phyloP scores from a whole-genome alignment of 768 basidiomycete species.

The Suillus hirtellus region DNA sequence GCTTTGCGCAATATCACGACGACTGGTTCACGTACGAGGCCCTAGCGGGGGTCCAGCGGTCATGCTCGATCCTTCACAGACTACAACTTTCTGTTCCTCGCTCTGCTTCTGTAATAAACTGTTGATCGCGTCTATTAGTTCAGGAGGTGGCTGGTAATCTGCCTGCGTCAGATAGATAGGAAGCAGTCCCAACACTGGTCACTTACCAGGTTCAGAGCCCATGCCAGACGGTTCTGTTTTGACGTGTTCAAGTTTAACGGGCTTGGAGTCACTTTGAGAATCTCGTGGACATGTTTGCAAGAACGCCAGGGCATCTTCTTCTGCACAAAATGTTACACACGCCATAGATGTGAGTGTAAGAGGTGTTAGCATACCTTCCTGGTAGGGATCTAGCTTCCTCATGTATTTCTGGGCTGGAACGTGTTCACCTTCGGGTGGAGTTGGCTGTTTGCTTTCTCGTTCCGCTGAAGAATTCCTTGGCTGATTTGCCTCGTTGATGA shows the following conservation, averaged over 20 bases:
- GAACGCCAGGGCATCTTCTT: conserved; percentile 24
- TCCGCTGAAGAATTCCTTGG: not conserved
- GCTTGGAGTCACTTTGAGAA: conserved; percentile 14
- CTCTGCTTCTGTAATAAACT: not conserved
- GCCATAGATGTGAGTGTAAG: not conserved
- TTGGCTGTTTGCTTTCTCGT: not conserved
- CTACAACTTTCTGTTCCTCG: not conserved
- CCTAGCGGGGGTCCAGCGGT: not conserved
- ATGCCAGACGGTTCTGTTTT: conserved; percentile 13
- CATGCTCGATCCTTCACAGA: not conserved
- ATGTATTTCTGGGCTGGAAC: conserved; percentile 17
- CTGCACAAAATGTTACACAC: conserved; percentile 11
- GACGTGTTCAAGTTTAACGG: conserved; percentile 13
- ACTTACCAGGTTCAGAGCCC: not conserved
- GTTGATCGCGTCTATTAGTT: conserved; percentile 18
- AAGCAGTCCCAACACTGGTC: not conserved
- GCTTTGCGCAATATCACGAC: not conserved
- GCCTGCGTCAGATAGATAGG: not conserved
- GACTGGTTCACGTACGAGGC: conserved; percentile 2
- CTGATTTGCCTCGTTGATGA: conserved; percentile 8
- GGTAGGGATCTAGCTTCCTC: conserved; percentile 32
- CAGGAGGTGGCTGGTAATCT: conserved; percentile 19
- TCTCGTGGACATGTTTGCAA: conserved; percentile 14
- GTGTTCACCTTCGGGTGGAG: not conserved
- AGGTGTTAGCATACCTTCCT: conserved; percentile 19